Evolutionary conservation across 2,329 filamentous ascomycete genomes (phyloP).

Genomic region (Diaporthe longicolla): DNA sequence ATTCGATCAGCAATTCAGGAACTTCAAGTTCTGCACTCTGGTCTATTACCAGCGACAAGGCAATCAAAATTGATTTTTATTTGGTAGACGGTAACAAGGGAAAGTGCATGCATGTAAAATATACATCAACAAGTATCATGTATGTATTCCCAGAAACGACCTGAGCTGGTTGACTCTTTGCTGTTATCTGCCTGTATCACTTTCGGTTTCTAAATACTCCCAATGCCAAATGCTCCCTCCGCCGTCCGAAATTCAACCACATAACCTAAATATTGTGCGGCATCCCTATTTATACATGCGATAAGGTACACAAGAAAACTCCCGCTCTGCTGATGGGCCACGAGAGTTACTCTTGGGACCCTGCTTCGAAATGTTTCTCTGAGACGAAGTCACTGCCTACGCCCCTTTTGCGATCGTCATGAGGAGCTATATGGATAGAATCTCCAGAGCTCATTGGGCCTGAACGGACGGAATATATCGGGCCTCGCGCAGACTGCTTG

Average conservation of each 20-base stretch:
- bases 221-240: neutral
- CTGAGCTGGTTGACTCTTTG: neutral
- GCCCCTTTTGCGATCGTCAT: neutral
- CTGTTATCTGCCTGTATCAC: neutral
- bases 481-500: conserved; percentile 67
- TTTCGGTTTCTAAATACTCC: neutral
- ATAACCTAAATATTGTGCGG: neutral
- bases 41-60: neutral
- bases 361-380: neutral
- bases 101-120: neutral
- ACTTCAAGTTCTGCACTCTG: neutral
- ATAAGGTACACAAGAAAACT: neutral
- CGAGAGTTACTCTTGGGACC: neutral
- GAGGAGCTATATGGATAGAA: conserved; percentile 45
- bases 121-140: neutral
- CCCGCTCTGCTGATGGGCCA: too few species aligned
- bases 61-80: neutral
- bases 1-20: neutral
- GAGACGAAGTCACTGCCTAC: neutral
- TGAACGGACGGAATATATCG: conserved; percentile 62
- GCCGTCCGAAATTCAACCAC: neutral
- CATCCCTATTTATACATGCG: neutral
- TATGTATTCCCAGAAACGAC: neutral
- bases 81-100: neutral
- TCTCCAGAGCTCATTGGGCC: conserved; percentile 61